These are phyloP conservation scores for Asterophora lycoperdoides DNA, from an alignment of 768 basidiomycete genomes.

Conservation along the genomic window DNA sequence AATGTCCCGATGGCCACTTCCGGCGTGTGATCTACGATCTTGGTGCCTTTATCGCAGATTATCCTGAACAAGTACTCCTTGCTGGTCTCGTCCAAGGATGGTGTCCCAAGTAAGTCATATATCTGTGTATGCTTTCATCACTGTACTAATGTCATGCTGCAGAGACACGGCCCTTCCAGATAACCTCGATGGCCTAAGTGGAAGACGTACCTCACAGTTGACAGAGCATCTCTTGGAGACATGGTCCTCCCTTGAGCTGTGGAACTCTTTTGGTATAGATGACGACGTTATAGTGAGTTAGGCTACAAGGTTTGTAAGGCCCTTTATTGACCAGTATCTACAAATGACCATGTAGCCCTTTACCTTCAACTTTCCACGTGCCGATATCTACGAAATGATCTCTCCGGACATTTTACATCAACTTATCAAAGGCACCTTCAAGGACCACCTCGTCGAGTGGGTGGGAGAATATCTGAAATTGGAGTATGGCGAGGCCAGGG, in stretches of 20 bases:
- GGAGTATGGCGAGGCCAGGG: background rate
- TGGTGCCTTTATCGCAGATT: conserved; percentile 33
- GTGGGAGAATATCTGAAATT: background rate
- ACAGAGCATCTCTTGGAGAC: conserved; percentile 17
- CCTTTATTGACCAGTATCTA: background rate
- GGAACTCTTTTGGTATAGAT: conserved; percentile 25
- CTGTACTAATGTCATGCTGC: background rate
- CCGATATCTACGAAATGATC: too few species aligned
- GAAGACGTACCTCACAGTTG: conserved; percentile 10
- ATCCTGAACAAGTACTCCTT: conserved; percentile 31
- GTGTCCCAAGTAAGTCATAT: conserved; percentile 11
- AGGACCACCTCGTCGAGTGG: background rate
- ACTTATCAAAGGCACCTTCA: too few species aligned
- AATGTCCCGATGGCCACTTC: conserved; percentile 29
- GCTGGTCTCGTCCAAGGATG: conserved; percentile 25
- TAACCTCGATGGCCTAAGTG: conserved; percentile 4
- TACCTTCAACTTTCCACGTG: background rate
- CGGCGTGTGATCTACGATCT: conserved; percentile 25
- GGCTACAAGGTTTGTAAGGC: background rate
- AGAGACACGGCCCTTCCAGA: conserved; percentile 21
- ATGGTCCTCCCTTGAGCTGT: conserved; percentile 15
- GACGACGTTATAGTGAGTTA: conserved; percentile 22
- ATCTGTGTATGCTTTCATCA: conserved; percentile 1
- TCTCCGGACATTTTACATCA: background rate
- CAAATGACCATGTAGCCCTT: background rate